Percentiles rank a stretch among this genome's conserved stretches.
Evolutionary conservation across 176 grass and related monocot species (phyloP).

Genomic region (Triticum timopheevii): DNA sequence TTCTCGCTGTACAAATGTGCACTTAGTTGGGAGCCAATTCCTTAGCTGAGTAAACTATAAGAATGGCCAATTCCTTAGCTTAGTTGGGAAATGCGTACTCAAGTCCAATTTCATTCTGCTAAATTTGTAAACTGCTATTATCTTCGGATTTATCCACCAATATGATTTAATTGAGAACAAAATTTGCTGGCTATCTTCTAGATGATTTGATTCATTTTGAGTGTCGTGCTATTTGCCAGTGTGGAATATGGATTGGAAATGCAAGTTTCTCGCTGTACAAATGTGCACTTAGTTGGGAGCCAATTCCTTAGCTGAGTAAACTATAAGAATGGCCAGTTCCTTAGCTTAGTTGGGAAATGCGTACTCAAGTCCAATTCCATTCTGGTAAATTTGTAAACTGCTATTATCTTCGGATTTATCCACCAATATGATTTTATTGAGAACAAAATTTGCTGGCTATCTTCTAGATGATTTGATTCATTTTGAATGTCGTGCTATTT

Average conservation of each 20-base stretch:
- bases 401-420: neutral
- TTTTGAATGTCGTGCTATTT: neutral
- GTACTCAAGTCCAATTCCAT: neutral
- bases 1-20: neutral
- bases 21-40: neutral
- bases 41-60: conserved; percentile 8
- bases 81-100: neutral
- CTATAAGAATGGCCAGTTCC: neutral
- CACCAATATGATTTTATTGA: neutral
- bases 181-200: neutral
- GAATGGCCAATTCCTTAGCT: neutral
- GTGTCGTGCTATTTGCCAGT: neutral
- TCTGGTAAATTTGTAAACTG: neutral
- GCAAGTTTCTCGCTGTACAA: neutral
- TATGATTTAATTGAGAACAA: conserved; percentile 5
- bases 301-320: neutral
- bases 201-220: neutral
- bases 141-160: neutral
- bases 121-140: neutral
- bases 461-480: neutral
- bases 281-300: neutral
- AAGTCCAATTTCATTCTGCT: neutral
- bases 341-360: too few relatives aligned
- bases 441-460: neutral
- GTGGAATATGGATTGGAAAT: conserved; percentile 1